Evolutionary conservation across 2,329 filamentous ascomycete genomes (phyloP), one percentile per base, ranked within the genome.

Genomic region (Diaporthe velutina): DNA sequence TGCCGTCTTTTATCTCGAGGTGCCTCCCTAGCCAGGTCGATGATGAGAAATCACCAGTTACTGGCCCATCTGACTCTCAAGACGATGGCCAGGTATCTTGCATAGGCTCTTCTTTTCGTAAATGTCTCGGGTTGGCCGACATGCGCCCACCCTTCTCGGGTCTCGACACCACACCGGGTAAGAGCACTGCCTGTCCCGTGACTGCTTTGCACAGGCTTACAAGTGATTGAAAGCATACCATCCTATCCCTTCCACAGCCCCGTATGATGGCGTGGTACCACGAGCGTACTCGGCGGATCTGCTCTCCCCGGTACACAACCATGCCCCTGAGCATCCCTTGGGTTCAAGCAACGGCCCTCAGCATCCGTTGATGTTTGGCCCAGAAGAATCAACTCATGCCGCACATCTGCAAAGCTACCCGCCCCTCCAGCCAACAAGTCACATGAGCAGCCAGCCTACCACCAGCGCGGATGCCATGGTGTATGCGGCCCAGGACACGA

Each of bases 391-490:
- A 54, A 58, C 79, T 73, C 80, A 52, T 35, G 10, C 55, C n/a
- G 54, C 61, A n/a, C 52, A 68, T 28, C 55, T 76, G 22, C 54
- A 55, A 13, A 52, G 42, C 5, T 74, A 75, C 40, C 75, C 75
- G 42, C 25, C 70, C 22, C 73, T 76, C 10, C 73, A 76, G 58
- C 75, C 75, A 30, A 48, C 52, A 45, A 55, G 55, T 19, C 64
- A 73, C 15, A 35, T 54, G 25, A 58, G 42, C 35, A 73, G 48
- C 33, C 74, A 74, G 30, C 45, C 74, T 48, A 68, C 78, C 66
- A 82, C 82, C 28, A 82, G 79, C 45, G 77, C 80, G 64, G 85
- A 87, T 72, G 80, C 79, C 55, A 84, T 86, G 85, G 80, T 85
- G n/a, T 87, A 87, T 75, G 82, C 83, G 12, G 77, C 75, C 7